These are phyloP conservation scores for Aquanectria penicillioides DNA, from an alignment of 2,329 filamentous ascomycete species.

Conservation along the genomic window DNA sequence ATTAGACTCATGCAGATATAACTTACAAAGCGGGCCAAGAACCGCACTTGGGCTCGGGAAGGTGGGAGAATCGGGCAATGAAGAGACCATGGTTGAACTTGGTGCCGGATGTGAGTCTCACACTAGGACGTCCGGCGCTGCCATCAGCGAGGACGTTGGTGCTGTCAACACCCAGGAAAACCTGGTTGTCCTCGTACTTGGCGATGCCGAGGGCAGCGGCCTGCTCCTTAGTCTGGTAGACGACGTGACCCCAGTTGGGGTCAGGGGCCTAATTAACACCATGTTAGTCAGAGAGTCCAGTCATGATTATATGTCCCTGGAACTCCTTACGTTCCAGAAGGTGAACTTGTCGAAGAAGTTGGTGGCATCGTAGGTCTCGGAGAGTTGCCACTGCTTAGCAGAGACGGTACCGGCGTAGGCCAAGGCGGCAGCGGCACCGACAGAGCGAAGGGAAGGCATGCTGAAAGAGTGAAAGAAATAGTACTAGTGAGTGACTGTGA, in stretches of 20 bases:
- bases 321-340: slow-evolving; percentile 50
- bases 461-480: slow-evolving; percentile 30
- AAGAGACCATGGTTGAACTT: slow-evolving; percentile 74
- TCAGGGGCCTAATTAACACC: slow-evolving; percentile 52
- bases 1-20: neutral
- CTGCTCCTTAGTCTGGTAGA: slow-evolving; percentile 54
- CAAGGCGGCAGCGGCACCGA: slow-evolving; percentile 52
- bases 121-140: slow-evolving; percentile 59
- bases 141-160: slow-evolving; percentile 36
- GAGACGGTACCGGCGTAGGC: slow-evolving; percentile 47
- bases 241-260: slow-evolving; percentile 72
- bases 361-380: slow-evolving; percentile 51
- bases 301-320: neutral
- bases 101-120: slow-evolving; percentile 72
- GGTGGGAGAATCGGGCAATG: slow-evolving; percentile 74
- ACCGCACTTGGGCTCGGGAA: slow-evolving; percentile 73
- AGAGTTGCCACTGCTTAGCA: slow-evolving; percentile 49
- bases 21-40: slow-evolving; percentile 76
- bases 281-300: slow-evolving; percentile 21
- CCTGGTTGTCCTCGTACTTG: slow-evolving; percentile 43
- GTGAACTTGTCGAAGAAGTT: slow-evolving; percentile 62
- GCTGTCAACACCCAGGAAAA: slow-evolving; percentile 54
- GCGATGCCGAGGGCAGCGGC: slow-evolving; percentile 50
- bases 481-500: slow-evolving; percentile 40
- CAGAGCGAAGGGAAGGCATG: slow-evolving; percentile 54